phyloP scores from a whole-genome alignment of 306 rosid genomes.

The Citrullus amarus region DNA sequence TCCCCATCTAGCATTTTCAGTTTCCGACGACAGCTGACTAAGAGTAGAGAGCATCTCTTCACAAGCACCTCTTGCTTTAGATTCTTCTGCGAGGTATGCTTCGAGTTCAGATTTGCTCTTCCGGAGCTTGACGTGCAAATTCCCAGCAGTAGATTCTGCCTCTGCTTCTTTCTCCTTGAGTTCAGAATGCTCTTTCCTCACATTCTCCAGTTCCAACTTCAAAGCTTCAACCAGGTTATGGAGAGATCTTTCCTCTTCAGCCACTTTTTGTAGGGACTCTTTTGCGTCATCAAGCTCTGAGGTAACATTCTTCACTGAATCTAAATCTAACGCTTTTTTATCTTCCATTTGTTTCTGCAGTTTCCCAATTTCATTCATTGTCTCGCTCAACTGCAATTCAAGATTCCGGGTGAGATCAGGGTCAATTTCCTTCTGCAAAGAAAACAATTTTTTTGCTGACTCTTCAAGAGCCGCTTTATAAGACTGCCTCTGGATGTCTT shows the following conservation, averaged over 20 bases:
- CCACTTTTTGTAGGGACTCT: conserved; percentile 70
- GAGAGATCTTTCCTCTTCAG: conserved; percentile 82
- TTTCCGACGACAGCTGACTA: conserved; percentile 55
- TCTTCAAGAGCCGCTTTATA: conserved; percentile 58
- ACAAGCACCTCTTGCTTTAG: conserved; percentile 60
- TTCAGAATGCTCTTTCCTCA: conserved; percentile 68
- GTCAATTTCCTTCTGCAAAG: conserved; percentile 40
- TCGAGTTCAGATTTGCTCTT: conserved; percentile 73
- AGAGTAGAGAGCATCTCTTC: conserved; percentile 71
- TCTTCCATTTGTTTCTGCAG: conserved; percentile 71
- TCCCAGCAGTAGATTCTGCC: conserved; percentile 76
- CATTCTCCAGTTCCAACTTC: conserved; percentile 75
- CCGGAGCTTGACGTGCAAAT: conserved; percentile 64
- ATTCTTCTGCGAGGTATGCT: conserved; percentile 58
- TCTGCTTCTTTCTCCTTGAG: conserved; percentile 81
- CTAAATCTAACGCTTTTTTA: conserved; percentile 55
- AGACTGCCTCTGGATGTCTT: conserved; percentile 57
- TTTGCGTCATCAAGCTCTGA: conserved; percentile 79
- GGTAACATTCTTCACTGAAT: conserved; percentile 61
- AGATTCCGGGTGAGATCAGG: conserved; percentile 54
- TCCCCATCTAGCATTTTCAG: conserved; percentile 50
- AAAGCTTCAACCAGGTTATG: conserved; percentile 57
- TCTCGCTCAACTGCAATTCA: conserved; percentile 53
- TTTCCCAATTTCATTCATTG: conserved; percentile 42
- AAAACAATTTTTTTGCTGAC: conserved; percentile 43